These are phyloP conservation scores for Trebouxia gelatinosa DNA, from an alignment of 163 green algal genomes.

Conservation along the genomic window DNA sequence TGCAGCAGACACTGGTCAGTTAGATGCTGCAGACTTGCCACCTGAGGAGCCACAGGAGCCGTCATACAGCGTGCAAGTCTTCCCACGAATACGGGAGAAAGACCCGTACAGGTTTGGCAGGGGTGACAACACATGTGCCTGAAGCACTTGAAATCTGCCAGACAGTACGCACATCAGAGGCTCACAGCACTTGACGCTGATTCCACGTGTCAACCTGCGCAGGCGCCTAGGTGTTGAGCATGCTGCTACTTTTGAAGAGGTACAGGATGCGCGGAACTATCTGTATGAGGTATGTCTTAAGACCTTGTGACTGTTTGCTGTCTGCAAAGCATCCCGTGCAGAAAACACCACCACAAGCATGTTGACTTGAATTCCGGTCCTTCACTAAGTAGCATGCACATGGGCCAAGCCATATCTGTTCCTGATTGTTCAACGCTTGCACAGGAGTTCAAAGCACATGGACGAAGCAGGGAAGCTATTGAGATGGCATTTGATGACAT, in stretches of 20 bases:
- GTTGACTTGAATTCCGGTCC: too few species aligned
- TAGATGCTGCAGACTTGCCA: constrained; percentile 33
- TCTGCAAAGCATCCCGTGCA: too few species aligned
- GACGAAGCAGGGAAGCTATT: constrained; percentile 75
- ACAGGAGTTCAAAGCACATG: constrained; percentile 76
- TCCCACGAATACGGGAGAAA: constrained; percentile 65
- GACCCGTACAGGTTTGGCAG: constrained; percentile 83
- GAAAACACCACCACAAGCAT: too few species aligned
- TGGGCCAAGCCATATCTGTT: too few species aligned
- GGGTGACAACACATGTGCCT: too few species aligned
- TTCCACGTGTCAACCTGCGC: constrained; percentile 12
- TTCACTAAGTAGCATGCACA: too few species aligned
- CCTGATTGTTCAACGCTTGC: not conserved
- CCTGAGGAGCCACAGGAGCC: constrained; percentile 20
- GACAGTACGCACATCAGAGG: too few species aligned
- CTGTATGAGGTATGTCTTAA: constrained; percentile 56
- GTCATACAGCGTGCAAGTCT: constrained; percentile 43
- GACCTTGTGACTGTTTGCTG: too few species aligned
- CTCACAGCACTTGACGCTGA: too few species aligned
- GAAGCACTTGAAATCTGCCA: too few species aligned
- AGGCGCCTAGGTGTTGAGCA: constrained; percentile 67
- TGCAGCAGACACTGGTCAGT: constrained; percentile 22
- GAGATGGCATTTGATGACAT: constrained; percentile 82
- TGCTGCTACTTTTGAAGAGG: constrained; percentile 76
- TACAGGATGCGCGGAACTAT: constrained; percentile 76